Base-by-base conservation (phyloP, 306 rosid species). In the Medicago arabica region DNA sequence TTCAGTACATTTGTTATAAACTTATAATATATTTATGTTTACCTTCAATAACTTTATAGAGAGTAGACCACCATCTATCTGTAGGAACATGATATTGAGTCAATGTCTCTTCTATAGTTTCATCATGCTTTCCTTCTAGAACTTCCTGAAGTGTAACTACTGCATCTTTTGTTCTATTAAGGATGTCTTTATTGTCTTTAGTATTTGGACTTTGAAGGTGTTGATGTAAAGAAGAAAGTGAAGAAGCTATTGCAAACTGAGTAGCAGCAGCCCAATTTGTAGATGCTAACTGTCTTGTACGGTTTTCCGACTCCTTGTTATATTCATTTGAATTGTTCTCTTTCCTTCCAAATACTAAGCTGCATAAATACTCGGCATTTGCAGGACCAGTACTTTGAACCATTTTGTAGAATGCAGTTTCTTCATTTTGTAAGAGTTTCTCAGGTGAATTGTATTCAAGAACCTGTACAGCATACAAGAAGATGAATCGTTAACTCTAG, bases 311-410 rank as follows among this genome's bases (percentile, higher is more conserved):
- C 55, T 58, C 81, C 72, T 59, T 58, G 18, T n/a, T 53, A 40
- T 67, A 66, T 46, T 83, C 86, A 31, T 12, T 55, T 15, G 72
- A 49, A 75, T 75, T 60, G 11, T 58, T 75, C 65, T 38, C 71
- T 70, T 75, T 83, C 17, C 54, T 82, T 65, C 55, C 87, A 4
- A 89, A 80, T 43, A 72, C 96, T 38, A 89, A 77, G 82, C 85
- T 73, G 14, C 89, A 53, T 50, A 93, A 81, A 82, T 88, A 91
- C 70, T 89, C 68, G 47, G 97, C 98, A 86, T 93, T 93, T 62
- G 87, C 90, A 55, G 85, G 77, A 60, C 98, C 98, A 21, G 98
- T 93, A 23, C 98, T 93, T 40, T 86, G 87, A 71, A 93, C 89
- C 96, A 93, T 93, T 84, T 82, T 86, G 66, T 86, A 82, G 83